Evolutionary conservation across 352 stramenopile genomes (phyloP).

Genomic region (Thalassiosira exigua): DNA sequence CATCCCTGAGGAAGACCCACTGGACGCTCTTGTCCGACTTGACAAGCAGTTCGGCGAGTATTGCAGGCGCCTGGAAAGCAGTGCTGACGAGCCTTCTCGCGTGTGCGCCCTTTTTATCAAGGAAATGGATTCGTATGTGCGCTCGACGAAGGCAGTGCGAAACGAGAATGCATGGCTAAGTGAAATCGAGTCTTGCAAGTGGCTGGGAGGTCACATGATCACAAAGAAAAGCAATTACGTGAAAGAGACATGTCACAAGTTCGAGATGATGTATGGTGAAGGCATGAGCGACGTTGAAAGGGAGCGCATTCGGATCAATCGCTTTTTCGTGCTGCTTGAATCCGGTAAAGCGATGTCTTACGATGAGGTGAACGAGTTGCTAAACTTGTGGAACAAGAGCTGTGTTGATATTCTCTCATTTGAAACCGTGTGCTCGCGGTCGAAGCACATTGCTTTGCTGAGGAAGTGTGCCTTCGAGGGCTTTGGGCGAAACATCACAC

Average conservation of each 20-base stretch:
- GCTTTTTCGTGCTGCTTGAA: conserved; percentile 21
- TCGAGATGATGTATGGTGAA: conserved; percentile 13
- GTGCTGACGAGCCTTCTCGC: conserved; percentile 10
- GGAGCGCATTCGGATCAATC: conserved; percentile 14
- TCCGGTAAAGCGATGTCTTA: conserved; percentile 6
- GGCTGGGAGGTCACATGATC: neutral
- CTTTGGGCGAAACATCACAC: neutral
- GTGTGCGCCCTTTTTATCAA: conserved; percentile 21
- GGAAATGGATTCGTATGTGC: conserved; percentile 12
- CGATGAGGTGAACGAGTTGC: conserved; percentile 30
- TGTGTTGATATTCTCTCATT: neutral
- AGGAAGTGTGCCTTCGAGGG: conserved; percentile 2
- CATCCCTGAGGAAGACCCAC: neutral
- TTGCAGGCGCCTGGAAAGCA: neutral
- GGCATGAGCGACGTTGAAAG: conserved; percentile 9
- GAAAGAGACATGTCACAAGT: conserved; percentile 1
- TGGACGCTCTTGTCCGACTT: neutral
- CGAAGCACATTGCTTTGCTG: neutral
- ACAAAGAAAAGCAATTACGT: conserved; percentile 15
- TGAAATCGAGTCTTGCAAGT: conserved; percentile 14
- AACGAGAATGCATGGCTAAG: conserved; percentile 20
- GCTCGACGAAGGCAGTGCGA: conserved; percentile 12
- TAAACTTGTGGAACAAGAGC: conserved; percentile 27
- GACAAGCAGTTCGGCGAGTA: neutral
- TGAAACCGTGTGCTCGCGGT: conserved; percentile 1